Conservation (phyloP, 371 early-diverging fungal species). For the Conidiobolus incongruus region DNA sequence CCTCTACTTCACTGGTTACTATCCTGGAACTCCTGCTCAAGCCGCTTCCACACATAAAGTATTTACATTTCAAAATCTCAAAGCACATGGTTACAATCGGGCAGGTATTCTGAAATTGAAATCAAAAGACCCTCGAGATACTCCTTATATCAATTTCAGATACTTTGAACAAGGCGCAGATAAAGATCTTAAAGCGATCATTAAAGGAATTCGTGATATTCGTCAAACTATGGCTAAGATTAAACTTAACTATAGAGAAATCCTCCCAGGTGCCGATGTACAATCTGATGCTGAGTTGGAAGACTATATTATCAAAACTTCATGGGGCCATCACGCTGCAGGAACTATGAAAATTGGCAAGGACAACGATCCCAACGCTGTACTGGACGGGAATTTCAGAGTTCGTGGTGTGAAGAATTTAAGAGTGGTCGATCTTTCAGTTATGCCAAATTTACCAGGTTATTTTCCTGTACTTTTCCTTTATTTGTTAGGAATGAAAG, state of each 20-base stretch:
- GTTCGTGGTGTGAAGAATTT: constrained; percentile 12
- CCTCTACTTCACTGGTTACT: constrained; percentile 2
- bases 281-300: not conserved
- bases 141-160: constrained; percentile 4
- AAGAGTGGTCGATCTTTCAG: constrained; percentile 15
- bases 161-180: constrained; percentile 1
- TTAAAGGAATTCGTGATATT: not conserved
- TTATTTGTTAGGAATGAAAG: constrained; percentile 12
- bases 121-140: constrained; percentile 2
- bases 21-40: not conserved
- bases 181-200: not conserved
- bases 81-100: constrained; percentile 3
- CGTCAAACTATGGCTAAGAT: not conserved
- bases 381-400: constrained; percentile 12
- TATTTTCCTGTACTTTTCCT: constrained; percentile 8
- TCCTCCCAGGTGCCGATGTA: not conserved
- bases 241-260: not conserved
- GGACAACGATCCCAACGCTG: constrained; percentile 9
- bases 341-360: constrained; percentile 14
- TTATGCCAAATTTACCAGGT: constrained; percentile 15
- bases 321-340: constrained; percentile 9
- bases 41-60: not conserved
- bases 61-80: not conserved
- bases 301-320: constrained; percentile 1
- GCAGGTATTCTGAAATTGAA: not conserved